Evolutionary conservation across 176 grass and related monocot species (phyloP).

Genomic region (Canna indica): DNA sequence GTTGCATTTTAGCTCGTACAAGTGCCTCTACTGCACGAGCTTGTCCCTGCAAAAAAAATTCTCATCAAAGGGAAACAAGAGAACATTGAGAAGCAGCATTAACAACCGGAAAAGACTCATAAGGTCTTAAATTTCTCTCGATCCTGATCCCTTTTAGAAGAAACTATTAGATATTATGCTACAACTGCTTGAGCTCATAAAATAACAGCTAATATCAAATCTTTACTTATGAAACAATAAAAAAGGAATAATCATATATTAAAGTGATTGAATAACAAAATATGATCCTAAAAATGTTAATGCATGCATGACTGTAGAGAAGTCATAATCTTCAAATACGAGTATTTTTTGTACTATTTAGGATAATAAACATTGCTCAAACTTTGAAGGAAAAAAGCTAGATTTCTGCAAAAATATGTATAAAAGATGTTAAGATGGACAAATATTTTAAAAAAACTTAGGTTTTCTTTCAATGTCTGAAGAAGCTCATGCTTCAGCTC

Average conservation of each 20-base stretch:
- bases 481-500: no score
- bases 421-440: no score
- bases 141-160: background rate
- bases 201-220: background rate
- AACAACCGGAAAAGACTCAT: background rate
- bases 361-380: no score
- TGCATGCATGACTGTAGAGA: background rate
- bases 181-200: background rate
- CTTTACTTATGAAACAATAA: no score
- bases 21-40: conserved; percentile 78
- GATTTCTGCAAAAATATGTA: no score
- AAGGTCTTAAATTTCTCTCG: background rate
- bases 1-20: conserved; percentile 70
- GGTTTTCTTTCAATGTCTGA: no score
- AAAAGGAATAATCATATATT: conserved; percentile 5
- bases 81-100: background rate
- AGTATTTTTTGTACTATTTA: no score
- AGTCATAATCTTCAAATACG: no score
- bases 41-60: conserved; percentile 52
- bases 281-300: no score
- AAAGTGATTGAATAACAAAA: conserved; percentile 11
- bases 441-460: no score
- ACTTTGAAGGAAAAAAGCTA: no score
- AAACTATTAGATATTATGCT: background rate
- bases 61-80: conserved; percentile 10